Conservation (phyloP, 495 filamentous ascomycete genomes). For the Glutinoglossum americanum region DNA sequence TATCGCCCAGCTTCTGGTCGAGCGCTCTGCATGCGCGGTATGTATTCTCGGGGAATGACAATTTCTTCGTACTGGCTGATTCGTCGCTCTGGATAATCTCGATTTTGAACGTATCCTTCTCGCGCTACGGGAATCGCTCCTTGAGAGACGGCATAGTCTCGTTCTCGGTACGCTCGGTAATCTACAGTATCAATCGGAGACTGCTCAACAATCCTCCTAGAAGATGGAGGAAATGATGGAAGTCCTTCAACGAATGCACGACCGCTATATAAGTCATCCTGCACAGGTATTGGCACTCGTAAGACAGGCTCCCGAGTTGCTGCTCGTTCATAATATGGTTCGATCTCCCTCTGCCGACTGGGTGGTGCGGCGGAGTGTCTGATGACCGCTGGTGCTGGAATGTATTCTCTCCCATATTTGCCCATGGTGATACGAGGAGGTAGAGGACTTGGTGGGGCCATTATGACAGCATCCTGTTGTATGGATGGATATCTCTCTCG, state of each 20-base stretch:
- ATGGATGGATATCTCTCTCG: conserved; percentile 22
- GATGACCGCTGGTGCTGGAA: conserved; percentile 30
- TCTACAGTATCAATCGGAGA: conserved; percentile 26
- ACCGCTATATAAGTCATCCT: conserved; percentile 24
- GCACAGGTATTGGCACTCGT: conserved; percentile 28
- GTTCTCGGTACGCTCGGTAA: conserved; percentile 27
- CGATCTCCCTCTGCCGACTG: conserved; percentile 19
- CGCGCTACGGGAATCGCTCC: conserved; percentile 3
- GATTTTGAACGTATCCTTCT: conserved; percentile 3
- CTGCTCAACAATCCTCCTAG: conserved; percentile 29
- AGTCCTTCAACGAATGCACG: conserved; percentile 24
- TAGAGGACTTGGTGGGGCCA: conserved; percentile 25
- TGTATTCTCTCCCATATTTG: conserved; percentile 46
- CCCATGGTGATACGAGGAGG: conserved; percentile 44
- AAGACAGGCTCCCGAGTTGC: conserved; percentile 16
- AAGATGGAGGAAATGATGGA: conserved; percentile 18
- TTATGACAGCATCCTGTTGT: conserved; percentile 26
- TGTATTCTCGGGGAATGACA: conserved; percentile 3
- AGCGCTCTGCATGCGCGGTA: conserved; percentile 1
- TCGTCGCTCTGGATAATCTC: background rate
- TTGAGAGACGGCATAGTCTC: conserved; percentile 24
- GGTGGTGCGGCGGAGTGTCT: conserved; percentile 24
- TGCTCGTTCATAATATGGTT: conserved; percentile 25
- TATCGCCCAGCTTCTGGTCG: conserved; percentile 1
- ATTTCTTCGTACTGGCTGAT: conserved; percentile 2